These are phyloP conservation scores for Phlyctochytrium arcticum DNA, from an alignment of 192 early-diverging fungal species.

Conservation along the genomic window DNA sequence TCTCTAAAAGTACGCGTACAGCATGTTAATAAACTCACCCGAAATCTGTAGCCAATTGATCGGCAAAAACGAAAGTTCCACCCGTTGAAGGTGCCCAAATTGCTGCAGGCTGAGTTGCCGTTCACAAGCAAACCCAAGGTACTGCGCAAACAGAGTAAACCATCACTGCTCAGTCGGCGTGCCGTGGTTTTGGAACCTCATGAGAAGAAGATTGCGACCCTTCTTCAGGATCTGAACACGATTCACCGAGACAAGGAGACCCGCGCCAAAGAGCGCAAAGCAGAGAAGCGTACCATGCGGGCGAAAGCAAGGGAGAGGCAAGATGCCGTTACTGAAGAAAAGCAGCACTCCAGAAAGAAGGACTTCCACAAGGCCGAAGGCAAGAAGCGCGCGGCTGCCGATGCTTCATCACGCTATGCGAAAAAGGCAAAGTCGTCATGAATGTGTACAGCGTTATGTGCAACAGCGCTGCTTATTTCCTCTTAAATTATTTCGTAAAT, in stretches of 20 bases:
- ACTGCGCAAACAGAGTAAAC: slow-evolving; percentile 45
- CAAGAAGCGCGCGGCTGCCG: slow-evolving; percentile 29
- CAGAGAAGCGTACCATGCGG: slow-evolving; percentile 44
- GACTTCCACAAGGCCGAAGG: slow-evolving; percentile 35
- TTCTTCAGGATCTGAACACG: slow-evolving; percentile 85
- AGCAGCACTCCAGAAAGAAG: slow-evolving; percentile 31
- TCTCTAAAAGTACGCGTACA: too few relatives aligned
- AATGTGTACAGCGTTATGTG: too few relatives aligned
- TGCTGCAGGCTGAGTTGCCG: slow-evolving; percentile 76
- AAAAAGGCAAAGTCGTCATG: too few relatives aligned
- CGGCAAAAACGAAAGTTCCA: slow-evolving; percentile 76
- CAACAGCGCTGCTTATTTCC: too few relatives aligned
- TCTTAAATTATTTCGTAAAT: too few relatives aligned
- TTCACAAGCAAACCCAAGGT: slow-evolving; percentile 88
- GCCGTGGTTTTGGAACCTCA: slow-evolving; percentile 88
- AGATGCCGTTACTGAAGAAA: slow-evolving; percentile 32
- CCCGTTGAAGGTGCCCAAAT: slow-evolving; percentile 73
- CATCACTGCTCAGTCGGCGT: slow-evolving; percentile 52
- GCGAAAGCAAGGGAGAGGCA: slow-evolving; percentile 38
- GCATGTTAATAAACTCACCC: not conserved
- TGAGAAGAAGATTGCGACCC: slow-evolving; percentile 78
- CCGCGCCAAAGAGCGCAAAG: slow-evolving; percentile 64
- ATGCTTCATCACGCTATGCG: not conserved
- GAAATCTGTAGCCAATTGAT: slow-evolving; percentile 56
- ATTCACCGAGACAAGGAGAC: slow-evolving; percentile 79